Evolutionary conservation across 148 eudicot species (phyloP).

Genomic region (Vaccinium vitisidaea): DNA sequence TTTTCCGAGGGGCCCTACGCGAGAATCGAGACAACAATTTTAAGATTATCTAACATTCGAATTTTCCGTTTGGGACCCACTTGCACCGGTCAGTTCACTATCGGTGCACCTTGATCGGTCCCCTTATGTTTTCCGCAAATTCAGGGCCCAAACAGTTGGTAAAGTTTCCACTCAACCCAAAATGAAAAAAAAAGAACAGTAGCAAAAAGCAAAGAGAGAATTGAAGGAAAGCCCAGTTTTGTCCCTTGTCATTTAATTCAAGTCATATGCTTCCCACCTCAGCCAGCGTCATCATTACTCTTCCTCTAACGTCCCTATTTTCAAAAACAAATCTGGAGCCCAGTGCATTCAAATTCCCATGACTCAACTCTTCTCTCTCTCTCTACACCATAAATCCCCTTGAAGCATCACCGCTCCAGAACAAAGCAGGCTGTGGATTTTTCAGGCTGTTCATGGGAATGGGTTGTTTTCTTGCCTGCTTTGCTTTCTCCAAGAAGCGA

Average conservation of each 20-base stretch:
- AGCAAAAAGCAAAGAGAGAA: background rate
- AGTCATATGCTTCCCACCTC: background rate
- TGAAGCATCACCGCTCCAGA: background rate
- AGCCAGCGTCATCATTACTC: constrained; percentile 1
- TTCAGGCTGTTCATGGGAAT: constrained; percentile 20
- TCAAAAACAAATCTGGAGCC: background rate
- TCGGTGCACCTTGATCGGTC: too few species aligned
- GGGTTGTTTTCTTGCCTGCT: constrained; percentile 42
- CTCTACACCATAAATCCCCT: background rate
- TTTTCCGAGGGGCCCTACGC: too few species aligned
- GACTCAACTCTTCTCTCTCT: background rate
- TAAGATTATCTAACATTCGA: too few species aligned
- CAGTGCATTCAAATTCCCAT: background rate
- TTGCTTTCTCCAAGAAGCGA: constrained; percentile 55
- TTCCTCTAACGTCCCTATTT: constrained; percentile 6
- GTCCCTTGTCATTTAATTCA: background rate
- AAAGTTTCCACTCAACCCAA: background rate
- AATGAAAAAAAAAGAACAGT: background rate
- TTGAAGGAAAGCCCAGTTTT: background rate
- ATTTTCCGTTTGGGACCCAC: too few species aligned
- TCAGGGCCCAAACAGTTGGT: background rate
- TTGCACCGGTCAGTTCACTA: too few species aligned
- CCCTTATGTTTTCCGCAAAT: too few species aligned
- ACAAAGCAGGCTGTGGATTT: background rate
- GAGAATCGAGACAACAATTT: too few species aligned